Conservation (phyloP, 2,329 filamentous ascomycete species). For the Epichloe baconii region DNA sequence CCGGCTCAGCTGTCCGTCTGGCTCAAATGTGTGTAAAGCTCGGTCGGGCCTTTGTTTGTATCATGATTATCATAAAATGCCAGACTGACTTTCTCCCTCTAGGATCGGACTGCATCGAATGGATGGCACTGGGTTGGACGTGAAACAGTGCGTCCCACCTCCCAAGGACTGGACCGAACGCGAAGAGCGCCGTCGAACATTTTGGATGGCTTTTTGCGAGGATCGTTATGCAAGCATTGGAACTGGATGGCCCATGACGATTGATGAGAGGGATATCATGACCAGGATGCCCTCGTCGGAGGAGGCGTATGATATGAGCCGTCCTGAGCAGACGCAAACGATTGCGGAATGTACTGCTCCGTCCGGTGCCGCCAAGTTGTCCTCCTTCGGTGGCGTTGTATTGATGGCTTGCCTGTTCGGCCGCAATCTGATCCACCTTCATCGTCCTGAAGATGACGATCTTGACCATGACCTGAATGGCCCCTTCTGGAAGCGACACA, state of each 20-base stretch:
- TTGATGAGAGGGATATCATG: slow-evolving; percentile 84
- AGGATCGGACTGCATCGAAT: slow-evolving; percentile 89
- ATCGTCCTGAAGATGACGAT: slow-evolving; percentile 71
- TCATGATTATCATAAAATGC: background rate
- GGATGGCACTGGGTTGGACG: slow-evolving; percentile 70
- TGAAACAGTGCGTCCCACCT: slow-evolving; percentile 80
- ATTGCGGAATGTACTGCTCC: slow-evolving; percentile 58
- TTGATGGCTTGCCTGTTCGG: slow-evolving; percentile 85
- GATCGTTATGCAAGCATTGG: slow-evolving; percentile 93
- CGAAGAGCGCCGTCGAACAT: slow-evolving; percentile 82
- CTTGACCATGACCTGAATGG: slow-evolving; percentile 80
- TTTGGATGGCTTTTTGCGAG: slow-evolving; percentile 86
- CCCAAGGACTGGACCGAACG: slow-evolving; percentile 87
- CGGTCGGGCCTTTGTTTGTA: background rate
- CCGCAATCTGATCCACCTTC: slow-evolving; percentile 79
- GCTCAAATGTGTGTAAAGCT: slow-evolving; percentile 56
- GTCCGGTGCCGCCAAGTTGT: slow-evolving; percentile 59
- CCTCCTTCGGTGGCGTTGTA: slow-evolving; percentile 66
- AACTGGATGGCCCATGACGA: slow-evolving; percentile 90
- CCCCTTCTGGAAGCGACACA: slow-evolving; percentile 90
- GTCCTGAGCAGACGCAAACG: slow-evolving; percentile 56
- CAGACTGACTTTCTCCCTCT: slow-evolving; percentile 15
- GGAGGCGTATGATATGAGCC: slow-evolving; percentile 71
- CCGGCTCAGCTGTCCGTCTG: slow-evolving; percentile 67
- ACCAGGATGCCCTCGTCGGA: slow-evolving; percentile 77